A percentile compares a stretch with the other conserved stretches of the same genome.
These are phyloP conservation scores for Coffea eugenioides DNA, from an alignment of 257 asterid genomes.

Conservation along the genomic window DNA sequence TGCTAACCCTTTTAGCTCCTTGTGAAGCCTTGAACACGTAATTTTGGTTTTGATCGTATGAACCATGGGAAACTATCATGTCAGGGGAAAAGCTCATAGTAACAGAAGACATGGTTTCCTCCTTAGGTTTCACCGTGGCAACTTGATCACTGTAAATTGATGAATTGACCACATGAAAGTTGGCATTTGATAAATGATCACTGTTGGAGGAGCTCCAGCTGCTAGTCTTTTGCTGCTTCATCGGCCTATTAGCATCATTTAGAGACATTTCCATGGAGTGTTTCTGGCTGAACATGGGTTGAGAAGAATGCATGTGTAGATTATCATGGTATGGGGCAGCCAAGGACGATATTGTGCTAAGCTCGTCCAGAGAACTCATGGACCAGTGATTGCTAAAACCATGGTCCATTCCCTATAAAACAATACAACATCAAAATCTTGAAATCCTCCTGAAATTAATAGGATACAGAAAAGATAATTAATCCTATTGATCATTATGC, in stretches of 20 bases:
- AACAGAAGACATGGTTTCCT: slow-evolving; percentile 39
- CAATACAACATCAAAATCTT: neutral
- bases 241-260: slow-evolving; percentile 30
- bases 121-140: slow-evolving; percentile 45
- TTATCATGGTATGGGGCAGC: slow-evolving; percentile 36
- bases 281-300: slow-evolving; percentile 29
- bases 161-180: slow-evolving; percentile 27
- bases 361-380: slow-evolving; percentile 44
- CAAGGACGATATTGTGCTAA: slow-evolving; percentile 32
- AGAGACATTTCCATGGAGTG: slow-evolving; percentile 34
- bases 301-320: slow-evolving; percentile 18
- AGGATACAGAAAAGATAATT: neutral
- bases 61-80: slow-evolving; percentile 21
- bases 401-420: slow-evolving; percentile 56
- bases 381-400: slow-evolving; percentile 56
- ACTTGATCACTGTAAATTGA: slow-evolving; percentile 17
- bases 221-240: slow-evolving; percentile 46
- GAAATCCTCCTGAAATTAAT: neutral
- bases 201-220: slow-evolving; percentile 25
- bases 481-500: neutral
- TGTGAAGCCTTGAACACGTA: slow-evolving; percentile 41
- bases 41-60: slow-evolving; percentile 30
- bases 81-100: slow-evolving; percentile 33
- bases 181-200: slow-evolving; percentile 21
- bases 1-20: slow-evolving; percentile 40